phyloP scores from a whole-genome alignment of 2,329 filamentous ascomycete species.

The Tolypocladium tundrense region DNA sequence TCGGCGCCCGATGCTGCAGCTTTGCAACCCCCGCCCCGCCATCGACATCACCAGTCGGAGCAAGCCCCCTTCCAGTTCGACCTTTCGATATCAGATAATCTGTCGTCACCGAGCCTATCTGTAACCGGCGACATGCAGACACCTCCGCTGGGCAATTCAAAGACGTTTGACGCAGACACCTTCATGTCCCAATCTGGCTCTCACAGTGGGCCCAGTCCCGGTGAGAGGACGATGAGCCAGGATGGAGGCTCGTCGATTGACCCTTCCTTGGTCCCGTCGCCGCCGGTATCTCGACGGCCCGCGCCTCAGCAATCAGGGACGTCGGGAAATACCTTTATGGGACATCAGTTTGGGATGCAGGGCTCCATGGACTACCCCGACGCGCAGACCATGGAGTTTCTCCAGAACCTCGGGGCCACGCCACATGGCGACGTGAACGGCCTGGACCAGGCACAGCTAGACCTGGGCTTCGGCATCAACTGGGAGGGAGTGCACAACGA shows the following conservation, averaged over 20 bases:
- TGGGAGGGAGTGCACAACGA: conserved; percentile 55
- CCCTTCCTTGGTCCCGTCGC: conserved; percentile 34
- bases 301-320: conserved; percentile 22
- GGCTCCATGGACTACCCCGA: conserved; percentile 32
- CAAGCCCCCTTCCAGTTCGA: conserved; percentile 24
- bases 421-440: conserved; percentile 20
- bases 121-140: conserved; percentile 26
- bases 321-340: conserved; percentile 17
- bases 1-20: conserved; percentile 15
- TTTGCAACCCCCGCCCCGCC: conserved; percentile 9
- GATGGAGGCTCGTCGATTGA: conserved; percentile 23
- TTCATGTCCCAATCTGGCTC: conserved; percentile 20
- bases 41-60: conserved; percentile 19
- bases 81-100: conserved; percentile 25
- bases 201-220: conserved; percentile 19
- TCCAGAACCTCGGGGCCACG: conserved; percentile 32
- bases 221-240: conserved; percentile 16
- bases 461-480: conserved; percentile 57
- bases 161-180: conserved; percentile 22
- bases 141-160: conserved; percentile 26
- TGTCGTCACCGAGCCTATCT: conserved; percentile 30
- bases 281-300: conserved; percentile 25
- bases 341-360: conserved; percentile 23
- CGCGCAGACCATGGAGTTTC: conserved; percentile 42
- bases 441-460: conserved; percentile 40